A percentile compares a stretch with the other conserved stretches of the same genome.
phyloP scores from a whole-genome alignment of 371 early-diverging fungal species.

The Mortierella sp. region DNA sequence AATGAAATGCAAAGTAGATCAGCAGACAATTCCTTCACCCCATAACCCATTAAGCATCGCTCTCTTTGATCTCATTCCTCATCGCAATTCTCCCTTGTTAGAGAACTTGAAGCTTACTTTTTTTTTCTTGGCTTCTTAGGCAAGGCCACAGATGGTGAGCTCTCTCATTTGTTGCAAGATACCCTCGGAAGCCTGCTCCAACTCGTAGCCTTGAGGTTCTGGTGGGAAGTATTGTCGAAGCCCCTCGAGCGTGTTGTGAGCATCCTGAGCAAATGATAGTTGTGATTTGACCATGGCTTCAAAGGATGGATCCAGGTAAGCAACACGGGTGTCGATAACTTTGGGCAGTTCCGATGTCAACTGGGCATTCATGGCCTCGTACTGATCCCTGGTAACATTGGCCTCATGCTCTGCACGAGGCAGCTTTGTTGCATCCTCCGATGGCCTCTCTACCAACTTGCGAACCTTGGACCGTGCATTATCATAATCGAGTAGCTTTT shows the following conservation, averaged over 20 bases:
- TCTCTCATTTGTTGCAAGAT: slow-evolving; percentile 90
- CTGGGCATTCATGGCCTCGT: slow-evolving; percentile 81
- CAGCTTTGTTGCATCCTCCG: slow-evolving; percentile 76
- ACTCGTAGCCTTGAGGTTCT: slow-evolving; percentile 63
- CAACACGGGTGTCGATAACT: slow-evolving; percentile 85
- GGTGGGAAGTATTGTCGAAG: slow-evolving; percentile 64
- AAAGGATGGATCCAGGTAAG: slow-evolving; percentile 92
- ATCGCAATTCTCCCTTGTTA: too few species aligned
- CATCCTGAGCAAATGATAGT: slow-evolving; percentile 82
- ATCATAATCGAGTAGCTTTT: slow-evolving; percentile 91
- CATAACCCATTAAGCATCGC: too few species aligned
- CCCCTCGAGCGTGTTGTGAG: slow-evolving; percentile 75
- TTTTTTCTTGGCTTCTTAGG: too few species aligned
- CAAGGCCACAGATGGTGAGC: slow-evolving; percentile 84
- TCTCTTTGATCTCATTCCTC: too few species aligned
- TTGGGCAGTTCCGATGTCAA: slow-evolving; percentile 88
- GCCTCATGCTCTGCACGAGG: slow-evolving; percentile 83
- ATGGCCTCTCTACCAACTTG: slow-evolving; percentile 81
- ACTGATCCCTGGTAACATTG: slow-evolving; percentile 78
- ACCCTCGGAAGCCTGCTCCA: slow-evolving; percentile 76
- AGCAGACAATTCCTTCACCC: too few species aligned
- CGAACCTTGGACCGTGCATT: slow-evolving; percentile 72
- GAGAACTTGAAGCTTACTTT: too few species aligned
- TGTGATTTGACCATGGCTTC: slow-evolving; percentile 94
- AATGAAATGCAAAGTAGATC: too few species aligned